Conservation (phyloP, 2,329 filamentous ascomycete genomes). For the Ceratocystis cubensis region DNA sequence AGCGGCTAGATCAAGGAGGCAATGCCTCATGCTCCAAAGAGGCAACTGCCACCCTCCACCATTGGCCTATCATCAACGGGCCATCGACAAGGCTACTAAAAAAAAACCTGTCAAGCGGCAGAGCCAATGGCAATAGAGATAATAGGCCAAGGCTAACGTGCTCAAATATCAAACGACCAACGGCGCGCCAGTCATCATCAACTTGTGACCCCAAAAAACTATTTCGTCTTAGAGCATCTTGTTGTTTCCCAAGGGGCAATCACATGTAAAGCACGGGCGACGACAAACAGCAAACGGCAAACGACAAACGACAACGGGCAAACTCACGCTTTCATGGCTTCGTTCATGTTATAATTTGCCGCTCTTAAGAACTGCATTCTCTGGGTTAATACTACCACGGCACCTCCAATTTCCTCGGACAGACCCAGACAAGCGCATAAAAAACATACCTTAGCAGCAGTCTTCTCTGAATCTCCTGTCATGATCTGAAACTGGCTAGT, state of each 20-base stretch:
- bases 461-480: constrained; percentile 35
- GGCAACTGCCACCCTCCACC: background rate
- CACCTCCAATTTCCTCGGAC: background rate
- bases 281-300: background rate
- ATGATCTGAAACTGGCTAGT: constrained; percentile 33
- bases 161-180: background rate
- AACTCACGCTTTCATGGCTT: constrained; percentile 47
- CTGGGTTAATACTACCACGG: background rate
- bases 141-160: background rate
- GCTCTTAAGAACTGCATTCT: constrained; percentile 20
- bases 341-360: constrained; percentile 39
- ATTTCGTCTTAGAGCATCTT: background rate
- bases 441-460: constrained; percentile 34
- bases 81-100: constrained; percentile 1
- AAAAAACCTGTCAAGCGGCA: background rate
- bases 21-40: background rate
- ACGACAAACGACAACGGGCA: constrained; percentile 11
- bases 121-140: background rate
- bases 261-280: background rate
- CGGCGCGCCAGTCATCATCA: background rate
- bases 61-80: background rate
- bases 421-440: background rate
- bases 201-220: background rate
- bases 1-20: background rate
- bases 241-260: background rate